Percentiles rank a stretch among this genome's conserved stretches.
These are phyloP conservation scores for Carex arenaria DNA, from an alignment of 202 grass and related monocot genomes.

Conservation along the genomic window DNA sequence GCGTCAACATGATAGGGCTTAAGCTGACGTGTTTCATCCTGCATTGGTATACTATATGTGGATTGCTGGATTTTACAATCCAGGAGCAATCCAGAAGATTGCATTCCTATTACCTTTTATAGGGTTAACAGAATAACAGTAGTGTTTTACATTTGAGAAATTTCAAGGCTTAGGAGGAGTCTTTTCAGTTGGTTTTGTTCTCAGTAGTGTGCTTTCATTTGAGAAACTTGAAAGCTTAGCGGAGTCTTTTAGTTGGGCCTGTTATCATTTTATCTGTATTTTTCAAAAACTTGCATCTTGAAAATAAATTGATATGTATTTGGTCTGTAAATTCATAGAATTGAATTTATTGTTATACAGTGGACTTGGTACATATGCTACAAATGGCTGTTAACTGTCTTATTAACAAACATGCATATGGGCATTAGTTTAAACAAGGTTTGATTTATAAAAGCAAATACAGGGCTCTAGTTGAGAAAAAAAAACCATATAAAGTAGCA, in stretches of 20 bases:
- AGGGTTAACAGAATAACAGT: background rate
- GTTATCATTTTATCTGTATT: background rate
- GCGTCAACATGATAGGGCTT: background rate
- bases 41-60: background rate
- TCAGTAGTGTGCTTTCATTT: background rate
- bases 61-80: background rate
- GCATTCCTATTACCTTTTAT: background rate
- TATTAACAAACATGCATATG: background rate
- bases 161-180: background rate
- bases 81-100: background rate
- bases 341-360: background rate
- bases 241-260: background rate
- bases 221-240: background rate
- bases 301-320: slow-evolving; percentile 7
- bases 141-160: background rate
- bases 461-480: background rate
- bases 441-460: background rate
- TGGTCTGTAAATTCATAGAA: background rate
- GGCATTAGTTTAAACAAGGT: background rate
- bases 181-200: background rate
- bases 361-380: background rate
- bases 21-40: background rate
- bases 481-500: background rate
- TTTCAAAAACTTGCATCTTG: background rate
- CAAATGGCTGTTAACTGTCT: background rate